Conservation (phyloP, 1,284 basidiomycete species). For the Cryptococcus amylolentus region DNA sequence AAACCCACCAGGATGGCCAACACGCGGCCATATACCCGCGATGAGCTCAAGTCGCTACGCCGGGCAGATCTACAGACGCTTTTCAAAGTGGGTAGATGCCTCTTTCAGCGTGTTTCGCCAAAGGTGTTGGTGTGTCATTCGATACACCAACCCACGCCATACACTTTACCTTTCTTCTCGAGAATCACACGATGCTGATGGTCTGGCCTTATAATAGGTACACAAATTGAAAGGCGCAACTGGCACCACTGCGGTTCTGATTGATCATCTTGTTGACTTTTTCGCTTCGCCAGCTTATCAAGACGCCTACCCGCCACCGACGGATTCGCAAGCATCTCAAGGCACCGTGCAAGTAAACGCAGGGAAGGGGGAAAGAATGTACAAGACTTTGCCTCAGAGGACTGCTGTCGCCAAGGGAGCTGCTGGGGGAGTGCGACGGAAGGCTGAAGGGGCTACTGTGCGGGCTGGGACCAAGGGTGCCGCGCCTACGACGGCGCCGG, state of each 20-base stretch:
- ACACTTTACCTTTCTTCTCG: background rate
- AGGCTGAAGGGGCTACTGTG: background rate
- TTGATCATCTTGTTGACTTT: constrained; percentile 29
- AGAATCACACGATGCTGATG: background rate
- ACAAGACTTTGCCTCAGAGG: background rate
- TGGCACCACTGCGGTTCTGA: constrained; percentile 31
- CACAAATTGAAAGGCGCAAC: constrained; percentile 46
- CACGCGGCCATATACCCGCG: constrained; percentile 32
- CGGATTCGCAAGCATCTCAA: background rate
- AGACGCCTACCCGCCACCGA: constrained; percentile 8
- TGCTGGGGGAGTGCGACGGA: background rate
- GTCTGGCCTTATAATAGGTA: constrained; percentile 17
- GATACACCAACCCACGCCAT: background rate
- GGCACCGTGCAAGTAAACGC: background rate
- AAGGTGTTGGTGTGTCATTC: background rate
- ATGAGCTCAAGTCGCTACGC: constrained; percentile 37
- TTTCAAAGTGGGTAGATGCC: constrained; percentile 33
- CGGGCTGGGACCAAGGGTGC: background rate
- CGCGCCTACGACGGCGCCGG: background rate
- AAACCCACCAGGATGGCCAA: constrained; percentile 22
- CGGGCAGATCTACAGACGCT: constrained; percentile 41
- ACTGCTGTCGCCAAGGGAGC: background rate
- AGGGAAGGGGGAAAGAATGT: background rate
- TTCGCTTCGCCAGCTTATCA: constrained; percentile 29
- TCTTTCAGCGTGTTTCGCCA: background rate